Base-by-base conservation (phyloP, 345 rosid species). In the Rhizophora apiculata region DNA sequence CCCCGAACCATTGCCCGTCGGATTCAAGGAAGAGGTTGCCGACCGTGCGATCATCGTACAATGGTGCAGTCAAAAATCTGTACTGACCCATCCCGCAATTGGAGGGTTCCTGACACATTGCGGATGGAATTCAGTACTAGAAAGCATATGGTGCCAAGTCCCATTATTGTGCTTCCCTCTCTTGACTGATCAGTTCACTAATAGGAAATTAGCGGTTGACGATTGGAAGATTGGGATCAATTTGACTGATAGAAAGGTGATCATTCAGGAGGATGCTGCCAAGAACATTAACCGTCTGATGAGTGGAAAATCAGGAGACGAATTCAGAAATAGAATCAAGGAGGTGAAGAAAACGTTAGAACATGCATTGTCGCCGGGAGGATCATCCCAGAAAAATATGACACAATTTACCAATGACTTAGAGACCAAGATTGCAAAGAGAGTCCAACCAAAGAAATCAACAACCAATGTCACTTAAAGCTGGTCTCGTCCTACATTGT, bases 21-120 rank as follows among this genome's bases (percentile, higher is more conserved):
- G 79, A 10, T 91, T 79, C 46, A 74, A 76, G 46, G 73, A 84
- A 27, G 78, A 78, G 4, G 76, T 82, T 9, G 68, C 74, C n/a
- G 89, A 78, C 62, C 82, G 74, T 10, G 81, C 79, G 52, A 77
- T 91, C 54, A 86, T 91, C 68, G 70, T 88, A 20, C 78, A 93
- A 0, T 94, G 98, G 95, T 91, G 98, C 67, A 65, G 79, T 66
- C 97, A 94, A 58, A 81, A 67, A 63, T 75, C 58, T 8, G 93
- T 88, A 34, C 21, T 91, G 72, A 63, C 85, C 43, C 93, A 94
- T 62, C 75, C 60, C 1, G 86, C 96, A 0, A 70, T 87, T 26
- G 95, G 97, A 68, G 98, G 93, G 36, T 89, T 94, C 77, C 72
- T 89, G 56, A 91, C 82, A 0, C 98, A 91, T 20, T 88, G 98